Conservation (phyloP, 257 asterid genomes). For the Solanum bulbocastanum region DNA sequence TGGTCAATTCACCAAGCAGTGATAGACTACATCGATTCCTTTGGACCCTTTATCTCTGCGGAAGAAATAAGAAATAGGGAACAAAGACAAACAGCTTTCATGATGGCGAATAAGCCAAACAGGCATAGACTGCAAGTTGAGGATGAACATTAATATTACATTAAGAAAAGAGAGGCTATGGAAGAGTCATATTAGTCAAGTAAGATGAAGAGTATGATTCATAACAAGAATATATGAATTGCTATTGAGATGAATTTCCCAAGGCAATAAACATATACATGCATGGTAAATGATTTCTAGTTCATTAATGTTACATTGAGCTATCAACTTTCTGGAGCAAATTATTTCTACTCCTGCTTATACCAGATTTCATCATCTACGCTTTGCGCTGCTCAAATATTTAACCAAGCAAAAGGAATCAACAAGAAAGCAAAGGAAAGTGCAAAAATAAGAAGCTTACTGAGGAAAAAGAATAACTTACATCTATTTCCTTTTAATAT, state of each 20-base stretch:
- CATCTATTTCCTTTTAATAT: not conserved
- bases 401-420: not conserved
- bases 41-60: not conserved
- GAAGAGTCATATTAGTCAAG: not conserved
- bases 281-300: not conserved
- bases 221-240: not conserved
- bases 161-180: not conserved
- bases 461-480: not conserved
- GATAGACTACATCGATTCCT: not conserved
- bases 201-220: rapidly evolving
- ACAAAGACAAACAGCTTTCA: not conserved
- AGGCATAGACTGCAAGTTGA: not conserved
- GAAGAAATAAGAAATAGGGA: not conserved
- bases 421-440: not conserved
- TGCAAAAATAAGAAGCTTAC: not conserved
- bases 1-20: not conserved
- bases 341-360: not conserved
- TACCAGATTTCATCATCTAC: not conserved
- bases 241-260: not conserved
- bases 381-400: not conserved
- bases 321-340: not conserved
- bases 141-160: not conserved
- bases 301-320: not conserved
- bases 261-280: not conserved
- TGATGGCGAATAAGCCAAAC: not conserved